Evolutionary conservation across 2,329 filamentous ascomycete genomes (phyloP), one percentile per base, ranked within the genome.

Genomic region (Aspergillus tanneri): DNA sequence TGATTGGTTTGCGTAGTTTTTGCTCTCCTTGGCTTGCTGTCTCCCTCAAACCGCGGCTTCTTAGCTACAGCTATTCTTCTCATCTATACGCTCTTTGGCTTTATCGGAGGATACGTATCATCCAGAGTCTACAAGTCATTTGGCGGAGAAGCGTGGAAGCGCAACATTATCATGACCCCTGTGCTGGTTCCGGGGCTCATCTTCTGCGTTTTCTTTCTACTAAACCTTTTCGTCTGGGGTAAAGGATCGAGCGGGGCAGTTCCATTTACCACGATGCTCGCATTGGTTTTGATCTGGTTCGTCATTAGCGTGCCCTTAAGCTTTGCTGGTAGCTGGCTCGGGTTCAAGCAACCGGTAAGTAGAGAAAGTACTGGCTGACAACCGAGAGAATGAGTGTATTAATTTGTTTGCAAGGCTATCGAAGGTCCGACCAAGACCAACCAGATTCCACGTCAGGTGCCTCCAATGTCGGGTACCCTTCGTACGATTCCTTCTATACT

Each of bases 401-500:
- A 6, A 18, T 4, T 9, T n/a, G 21, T 25, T 38, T 4, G 24
- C 52, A 55, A 80, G 61, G 77, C 81, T 10, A 77, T 95, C 44
- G 83, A 90, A 63, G 74, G 90, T 2, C 92, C 93, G 0, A 91
- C 95, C 19, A 88, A 89, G 61, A 96, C 90, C 43, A 99, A 99
- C 78, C 93, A 99, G 74, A 99, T 99, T 56, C 93, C 93, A 0
- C 87, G 93, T 51, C 93, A 99, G 73, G 95, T 99, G 42, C 93
- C 93, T 9, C 90, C 88, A 0, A 81, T 84, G 38, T 84, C 82
- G 2, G 89, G 86, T 7, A 96, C 95, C 62, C 84, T 97, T 40
- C 86, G 86, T 53, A 88, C 89, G 0, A 74, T 96, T 6, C 93
- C 93, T 1, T 95, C 88, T 56, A 92, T 96, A 81, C 80, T 96